Evolutionary conservation across 352 stramenopile genomes (phyloP).

Genomic region (Globisporangium orthogonon): DNA sequence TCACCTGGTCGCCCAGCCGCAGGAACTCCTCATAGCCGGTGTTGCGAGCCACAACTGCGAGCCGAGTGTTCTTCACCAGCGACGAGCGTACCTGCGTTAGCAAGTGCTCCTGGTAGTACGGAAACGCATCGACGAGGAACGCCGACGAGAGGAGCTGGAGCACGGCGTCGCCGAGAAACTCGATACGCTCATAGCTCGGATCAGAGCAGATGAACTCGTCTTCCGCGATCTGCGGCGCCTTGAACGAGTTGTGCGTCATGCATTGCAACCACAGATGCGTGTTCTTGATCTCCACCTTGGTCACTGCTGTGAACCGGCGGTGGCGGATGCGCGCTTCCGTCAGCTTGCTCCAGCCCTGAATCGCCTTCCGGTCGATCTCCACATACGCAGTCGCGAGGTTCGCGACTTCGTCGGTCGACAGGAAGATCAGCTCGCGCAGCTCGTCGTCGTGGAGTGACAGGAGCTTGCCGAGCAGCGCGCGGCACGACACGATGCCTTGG

Average conservation of each 20-base stretch:
- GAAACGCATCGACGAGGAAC: constrained; percentile 75
- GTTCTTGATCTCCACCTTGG: constrained; percentile 48
- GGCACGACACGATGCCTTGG: constrained; percentile 64
- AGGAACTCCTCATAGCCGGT: constrained; percentile 69
- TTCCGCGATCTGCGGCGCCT: constrained; percentile 57
- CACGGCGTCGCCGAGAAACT: constrained; percentile 82
- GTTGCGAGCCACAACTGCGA: constrained; percentile 50
- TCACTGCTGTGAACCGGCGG: constrained; percentile 39
- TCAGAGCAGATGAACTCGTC: constrained; percentile 67
- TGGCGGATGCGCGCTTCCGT: constrained; percentile 35
- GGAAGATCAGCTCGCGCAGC: constrained; percentile 45
- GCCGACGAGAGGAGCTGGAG: constrained; percentile 74
- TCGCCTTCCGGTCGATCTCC: constrained; percentile 38
- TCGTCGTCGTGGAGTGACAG: constrained; percentile 51
- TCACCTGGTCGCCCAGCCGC: constrained; percentile 55
- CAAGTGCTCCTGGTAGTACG: constrained; percentile 76
- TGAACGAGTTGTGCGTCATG: constrained; percentile 76
- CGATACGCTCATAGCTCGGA: constrained; percentile 75
- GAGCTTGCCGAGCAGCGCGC: constrained; percentile 52
- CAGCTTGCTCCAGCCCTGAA: constrained; percentile 51
- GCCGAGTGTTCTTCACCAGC: constrained; percentile 79
- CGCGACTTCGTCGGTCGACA: constrained; percentile 51
- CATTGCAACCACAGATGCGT: constrained; percentile 73
- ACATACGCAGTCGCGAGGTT: constrained; percentile 37
- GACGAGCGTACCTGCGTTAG: constrained; percentile 75